These are phyloP conservation scores for Royoungia palumana DNA, from an alignment of 768 basidiomycete genomes.

Conservation along the genomic window DNA sequence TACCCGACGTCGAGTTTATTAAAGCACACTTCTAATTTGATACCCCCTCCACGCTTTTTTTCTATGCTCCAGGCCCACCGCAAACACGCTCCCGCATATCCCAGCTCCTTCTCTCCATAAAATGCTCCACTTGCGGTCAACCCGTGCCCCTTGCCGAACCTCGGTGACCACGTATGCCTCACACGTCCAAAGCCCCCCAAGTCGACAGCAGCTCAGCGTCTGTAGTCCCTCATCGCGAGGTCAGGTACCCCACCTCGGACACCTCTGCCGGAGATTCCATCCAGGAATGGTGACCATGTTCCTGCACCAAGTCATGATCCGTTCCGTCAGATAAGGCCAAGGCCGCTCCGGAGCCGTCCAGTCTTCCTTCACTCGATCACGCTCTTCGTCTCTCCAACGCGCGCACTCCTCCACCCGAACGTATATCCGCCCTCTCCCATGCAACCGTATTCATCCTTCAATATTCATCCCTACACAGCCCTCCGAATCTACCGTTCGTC, in stretches of 20 bases:
- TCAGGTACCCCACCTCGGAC: constrained; percentile 12
- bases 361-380: too few species aligned
- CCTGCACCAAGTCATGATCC: constrained; percentile 23
- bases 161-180: constrained; percentile 77
- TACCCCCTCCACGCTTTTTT: constrained; percentile 25
- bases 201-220: constrained; percentile 40
- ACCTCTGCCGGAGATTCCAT: constrained; percentile 5
- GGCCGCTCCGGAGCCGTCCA: constrained; percentile 1
- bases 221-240: constrained; percentile 43
- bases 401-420: constrained; percentile 11
- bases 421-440: constrained; percentile 14
- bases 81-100: constrained; percentile 37
- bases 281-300: constrained; percentile 2
- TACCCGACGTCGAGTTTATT: constrained; percentile 5
- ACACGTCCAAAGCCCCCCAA: constrained; percentile 43
- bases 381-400: neutral
- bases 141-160: constrained; percentile 68
- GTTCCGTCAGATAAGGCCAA: constrained; percentile 25
- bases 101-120: constrained; percentile 76
- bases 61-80: constrained; percentile 24
- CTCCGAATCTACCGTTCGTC: constrained; percentile 10
- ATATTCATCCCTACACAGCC: constrained; percentile 8
- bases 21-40: constrained; percentile 19
- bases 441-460: constrained; percentile 8
- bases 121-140: constrained; percentile 74